Evolutionary conservation across 768 basidiomycete species (phyloP).

Genomic region (Phylloporus arenicola): DNA sequence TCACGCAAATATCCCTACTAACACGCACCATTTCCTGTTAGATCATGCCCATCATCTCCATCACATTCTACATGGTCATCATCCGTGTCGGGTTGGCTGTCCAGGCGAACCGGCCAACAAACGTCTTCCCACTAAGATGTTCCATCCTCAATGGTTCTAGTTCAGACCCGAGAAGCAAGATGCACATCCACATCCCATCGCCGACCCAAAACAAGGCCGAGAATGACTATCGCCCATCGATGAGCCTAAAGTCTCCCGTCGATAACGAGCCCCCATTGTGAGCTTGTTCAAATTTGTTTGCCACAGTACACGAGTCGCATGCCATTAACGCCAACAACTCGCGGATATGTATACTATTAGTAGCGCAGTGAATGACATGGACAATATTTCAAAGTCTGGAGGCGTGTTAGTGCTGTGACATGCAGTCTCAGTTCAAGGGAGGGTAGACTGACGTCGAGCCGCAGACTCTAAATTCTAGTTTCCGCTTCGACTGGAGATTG

Average conservation of each 20-base stretch:
- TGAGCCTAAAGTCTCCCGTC: background rate
- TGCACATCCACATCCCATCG: background rate
- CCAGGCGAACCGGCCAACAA: background rate
- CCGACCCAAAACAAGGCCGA: background rate
- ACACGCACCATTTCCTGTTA: background rate
- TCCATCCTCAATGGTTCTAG: too few species aligned
- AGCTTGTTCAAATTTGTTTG: background rate
- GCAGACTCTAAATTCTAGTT: too few species aligned
- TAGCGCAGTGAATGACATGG: background rate
- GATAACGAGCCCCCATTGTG: constrained; percentile 10
- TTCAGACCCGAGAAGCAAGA: background rate
- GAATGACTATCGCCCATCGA: background rate
- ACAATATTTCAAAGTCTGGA: background rate
- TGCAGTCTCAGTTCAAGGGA: too few species aligned
- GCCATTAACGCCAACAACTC: background rate
- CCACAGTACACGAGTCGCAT: background rate
- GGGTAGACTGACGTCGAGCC: too few species aligned
- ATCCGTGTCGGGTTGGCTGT: constrained; percentile 6
- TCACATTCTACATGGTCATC: constrained; percentile 18
- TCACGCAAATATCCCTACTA: background rate
- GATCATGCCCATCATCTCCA: constrained; percentile 11
- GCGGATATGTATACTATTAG: background rate
- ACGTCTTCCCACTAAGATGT: background rate
- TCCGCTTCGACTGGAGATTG: too few species aligned
- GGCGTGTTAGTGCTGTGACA: too few species aligned